phyloP scores from a whole-genome alignment of 208 protist species.

The Trypanosoma avium region DNA sequence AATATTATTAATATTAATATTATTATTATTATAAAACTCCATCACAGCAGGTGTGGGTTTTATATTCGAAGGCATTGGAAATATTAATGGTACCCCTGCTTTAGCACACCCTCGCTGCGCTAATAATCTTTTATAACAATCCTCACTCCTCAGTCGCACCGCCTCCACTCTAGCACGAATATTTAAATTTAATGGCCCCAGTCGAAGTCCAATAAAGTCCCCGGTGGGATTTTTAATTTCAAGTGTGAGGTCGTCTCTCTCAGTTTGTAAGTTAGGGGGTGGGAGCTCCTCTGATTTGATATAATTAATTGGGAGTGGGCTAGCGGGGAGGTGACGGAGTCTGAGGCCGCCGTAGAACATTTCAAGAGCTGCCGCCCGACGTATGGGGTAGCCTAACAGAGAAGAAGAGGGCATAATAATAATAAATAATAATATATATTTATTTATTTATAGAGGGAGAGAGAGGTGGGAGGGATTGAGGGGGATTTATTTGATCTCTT shows the following conservation, averaged over 20 bases:
- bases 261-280: conserved; percentile 39
- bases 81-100: conserved; percentile 35
- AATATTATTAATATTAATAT: too few relatives aligned
- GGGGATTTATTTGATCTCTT: background rate
- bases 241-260: conserved; percentile 59
- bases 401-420: conserved; percentile 9
- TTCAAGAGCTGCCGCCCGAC: conserved; percentile 55
- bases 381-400: conserved; percentile 74
- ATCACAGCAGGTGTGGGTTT: background rate
- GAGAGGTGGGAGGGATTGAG: too few relatives aligned
- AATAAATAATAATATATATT: too few relatives aligned
- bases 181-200: conserved; percentile 63
- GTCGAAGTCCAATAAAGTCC: conserved; percentile 68
- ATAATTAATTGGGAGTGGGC: conserved; percentile 46
- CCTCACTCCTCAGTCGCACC: conserved; percentile 58
- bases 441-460: too few relatives aligned
- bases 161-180: conserved; percentile 34
- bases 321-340: conserved; percentile 51
- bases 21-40: conserved; percentile 14
- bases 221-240: conserved; percentile 70
- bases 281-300: conserved; percentile 67
- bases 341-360: conserved; percentile 83
- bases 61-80: conserved; percentile 51
- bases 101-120: conserved; percentile 49
- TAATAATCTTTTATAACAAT: conserved; percentile 55